These are phyloP conservation scores for Saccharomyces pastorianus DNA, from an alignment of 1,139 yeast genomes.

Conservation along the genomic window DNA sequence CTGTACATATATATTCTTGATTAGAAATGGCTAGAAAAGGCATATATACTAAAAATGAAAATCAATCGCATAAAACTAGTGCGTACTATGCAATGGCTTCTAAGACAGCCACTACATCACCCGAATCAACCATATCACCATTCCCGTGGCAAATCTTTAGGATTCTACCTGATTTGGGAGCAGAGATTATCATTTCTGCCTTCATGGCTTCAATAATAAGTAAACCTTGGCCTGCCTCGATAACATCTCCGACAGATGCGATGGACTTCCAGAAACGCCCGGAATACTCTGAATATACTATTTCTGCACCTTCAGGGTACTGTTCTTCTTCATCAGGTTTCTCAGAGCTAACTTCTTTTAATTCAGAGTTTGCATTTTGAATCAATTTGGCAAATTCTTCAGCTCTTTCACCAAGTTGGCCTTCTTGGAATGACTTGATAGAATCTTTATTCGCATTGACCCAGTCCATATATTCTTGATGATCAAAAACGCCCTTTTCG, in stretches of 20 bases:
- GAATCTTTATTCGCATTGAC: conserved; percentile 61
- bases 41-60: not conserved
- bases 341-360: conserved; percentile 39
- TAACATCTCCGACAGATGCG: conserved; percentile 71
- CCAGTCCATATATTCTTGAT: conserved; percentile 71
- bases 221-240: conserved; percentile 67
- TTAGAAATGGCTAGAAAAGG: not conserved
- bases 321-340: conserved; percentile 40
- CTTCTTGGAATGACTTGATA: conserved; percentile 58
- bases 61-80: not conserved
- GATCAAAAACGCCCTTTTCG: conserved; percentile 74
- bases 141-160: conserved; percentile 67
- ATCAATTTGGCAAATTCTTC: conserved; percentile 79
- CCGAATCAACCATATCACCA: conserved; percentile 95
- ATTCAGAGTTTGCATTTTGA: conserved; percentile 74
- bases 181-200: conserved; percentile 84
- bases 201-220: conserved; percentile 96
- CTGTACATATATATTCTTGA: not conserved
- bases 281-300: conserved; percentile 87
- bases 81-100: not conserved
- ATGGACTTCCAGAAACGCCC: conserved; percentile 96
- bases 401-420: conserved; percentile 70
- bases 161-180: conserved; percentile 71
- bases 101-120: conserved; percentile 82
- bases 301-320: conserved; percentile 66